Conservation (phyloP, 1,139 yeast species). For the Zygoascus meyerae region DNA sequence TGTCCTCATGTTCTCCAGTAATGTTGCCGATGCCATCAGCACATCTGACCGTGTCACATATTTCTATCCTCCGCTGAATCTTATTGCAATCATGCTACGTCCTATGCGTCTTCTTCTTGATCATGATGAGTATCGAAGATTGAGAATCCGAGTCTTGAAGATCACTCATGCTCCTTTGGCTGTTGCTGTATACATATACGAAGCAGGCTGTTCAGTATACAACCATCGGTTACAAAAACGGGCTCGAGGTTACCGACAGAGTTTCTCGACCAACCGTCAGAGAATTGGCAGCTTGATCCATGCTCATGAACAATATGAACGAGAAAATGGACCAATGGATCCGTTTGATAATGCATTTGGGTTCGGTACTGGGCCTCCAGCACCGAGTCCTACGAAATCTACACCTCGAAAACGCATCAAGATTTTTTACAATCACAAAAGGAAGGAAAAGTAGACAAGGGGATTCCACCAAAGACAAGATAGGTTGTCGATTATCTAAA, state of each 20-base stretch:
- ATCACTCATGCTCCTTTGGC: slow-evolving; percentile 32
- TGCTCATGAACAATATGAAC: background rate
- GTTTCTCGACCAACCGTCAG: background rate
- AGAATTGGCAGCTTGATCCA: background rate
- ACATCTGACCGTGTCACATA: slow-evolving; percentile 32
- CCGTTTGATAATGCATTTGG: background rate
- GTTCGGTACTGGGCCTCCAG: background rate
- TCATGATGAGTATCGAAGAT: slow-evolving; percentile 24
- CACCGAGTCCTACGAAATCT: background rate
- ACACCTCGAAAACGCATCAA: background rate
- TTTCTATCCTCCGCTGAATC: slow-evolving; percentile 33
- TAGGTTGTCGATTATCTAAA: background rate
- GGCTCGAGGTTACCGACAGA: background rate
- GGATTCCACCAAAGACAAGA: background rate
- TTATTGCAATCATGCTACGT: slow-evolving; percentile 27
- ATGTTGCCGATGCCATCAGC: slow-evolving; percentile 30
- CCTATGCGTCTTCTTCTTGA: slow-evolving; percentile 27
- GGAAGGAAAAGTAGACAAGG: background rate
- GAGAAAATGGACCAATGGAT: slow-evolving; percentile 1
- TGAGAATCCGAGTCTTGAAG: slow-evolving; percentile 27
- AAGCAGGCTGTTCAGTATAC: slow-evolving; percentile 11
- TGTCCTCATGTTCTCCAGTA: slow-evolving; percentile 28
- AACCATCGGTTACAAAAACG: background rate
- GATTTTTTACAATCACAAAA: slow-evolving; percentile 2
- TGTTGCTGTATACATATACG: slow-evolving; percentile 24